Conservation (phyloP, 2,329 filamentous ascomycete species). For the Knoxdaviesia proteae region DNA sequence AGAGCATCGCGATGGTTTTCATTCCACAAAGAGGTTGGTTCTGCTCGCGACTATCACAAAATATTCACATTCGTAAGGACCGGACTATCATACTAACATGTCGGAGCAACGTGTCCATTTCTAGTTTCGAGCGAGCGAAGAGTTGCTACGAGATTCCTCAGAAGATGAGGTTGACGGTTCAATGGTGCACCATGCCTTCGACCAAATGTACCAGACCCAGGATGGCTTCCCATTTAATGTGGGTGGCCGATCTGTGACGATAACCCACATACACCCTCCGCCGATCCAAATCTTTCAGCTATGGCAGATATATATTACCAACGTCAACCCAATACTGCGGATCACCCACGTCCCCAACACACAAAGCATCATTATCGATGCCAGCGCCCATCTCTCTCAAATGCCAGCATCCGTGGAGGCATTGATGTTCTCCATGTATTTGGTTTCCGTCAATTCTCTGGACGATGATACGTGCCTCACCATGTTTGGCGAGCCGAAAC, state of each 20-base stretch:
- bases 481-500: slow-evolving; percentile 32
- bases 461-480: slow-evolving; percentile 31
- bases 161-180: slow-evolving; percentile 31
- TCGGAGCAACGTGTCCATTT: neutral
- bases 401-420: slow-evolving; percentile 38
- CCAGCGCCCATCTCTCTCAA: slow-evolving; percentile 28
- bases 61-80: neutral
- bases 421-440: slow-evolving; percentile 46
- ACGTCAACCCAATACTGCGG: slow-evolving; percentile 48
- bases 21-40: slow-evolving; percentile 27
- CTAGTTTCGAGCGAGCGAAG: slow-evolving; percentile 29
- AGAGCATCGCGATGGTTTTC: slow-evolving; percentile 22
- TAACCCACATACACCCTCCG: slow-evolving; percentile 28
- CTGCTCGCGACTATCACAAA: neutral
- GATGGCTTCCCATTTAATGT: slow-evolving; percentile 38
- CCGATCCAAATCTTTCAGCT: slow-evolving; percentile 39
- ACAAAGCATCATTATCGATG: slow-evolving; percentile 42
- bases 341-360: slow-evolving; percentile 46
- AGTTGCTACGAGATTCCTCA: slow-evolving; percentile 29
- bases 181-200: slow-evolving; percentile 35
- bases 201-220: slow-evolving; percentile 33
- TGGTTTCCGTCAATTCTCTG: slow-evolving; percentile 36
- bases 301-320: slow-evolving; percentile 51
- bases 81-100: neutral
- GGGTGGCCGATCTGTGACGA: slow-evolving; percentile 19